A percentile compares a stretch with the other conserved stretches of the same genome.
Conservation (phyloP, 192 early-diverging fungal species). For the Backusella tuberculispora region DNA sequence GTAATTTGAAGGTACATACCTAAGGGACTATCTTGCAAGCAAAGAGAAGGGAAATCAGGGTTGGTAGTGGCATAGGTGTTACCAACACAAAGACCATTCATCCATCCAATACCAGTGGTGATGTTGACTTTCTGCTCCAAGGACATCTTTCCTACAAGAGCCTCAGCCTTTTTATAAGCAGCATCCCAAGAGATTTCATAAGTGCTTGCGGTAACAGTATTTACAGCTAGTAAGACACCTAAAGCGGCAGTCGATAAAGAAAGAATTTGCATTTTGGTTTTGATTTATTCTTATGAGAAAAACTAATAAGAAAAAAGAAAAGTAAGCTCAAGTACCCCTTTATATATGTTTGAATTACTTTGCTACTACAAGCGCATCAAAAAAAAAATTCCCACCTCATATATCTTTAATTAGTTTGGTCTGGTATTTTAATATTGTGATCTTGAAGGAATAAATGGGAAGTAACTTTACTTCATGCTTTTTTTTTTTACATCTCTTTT, state of each 20-base stretch:
- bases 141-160: constrained; percentile 42
- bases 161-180: constrained; percentile 30
- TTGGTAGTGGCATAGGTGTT: constrained; percentile 46
- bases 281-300: not conserved
- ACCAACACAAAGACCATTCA: constrained; percentile 49
- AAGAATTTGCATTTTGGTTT: constrained; percentile 2
- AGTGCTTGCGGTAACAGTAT: not conserved
- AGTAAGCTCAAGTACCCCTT: not conserved
- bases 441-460: not conserved
- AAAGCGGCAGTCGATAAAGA: not conserved
- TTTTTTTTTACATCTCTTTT: not conserved
- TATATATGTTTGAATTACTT: not conserved
- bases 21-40: constrained; percentile 25
- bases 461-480: not conserved
- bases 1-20: not conserved
- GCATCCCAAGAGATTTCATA: constrained; percentile 28
- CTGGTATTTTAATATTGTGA: not conserved
- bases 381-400: constrained; percentile 10
- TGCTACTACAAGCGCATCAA: not conserved
- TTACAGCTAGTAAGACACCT: not conserved
- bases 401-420: not conserved
- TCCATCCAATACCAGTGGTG: constrained; percentile 51
- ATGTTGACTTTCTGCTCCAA: constrained; percentile 52
- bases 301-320: not conserved
- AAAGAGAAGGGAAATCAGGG: constrained; percentile 52